Conservation (phyloP, 768 basidiomycete species). For the Tulasnella sp. region DNA sequence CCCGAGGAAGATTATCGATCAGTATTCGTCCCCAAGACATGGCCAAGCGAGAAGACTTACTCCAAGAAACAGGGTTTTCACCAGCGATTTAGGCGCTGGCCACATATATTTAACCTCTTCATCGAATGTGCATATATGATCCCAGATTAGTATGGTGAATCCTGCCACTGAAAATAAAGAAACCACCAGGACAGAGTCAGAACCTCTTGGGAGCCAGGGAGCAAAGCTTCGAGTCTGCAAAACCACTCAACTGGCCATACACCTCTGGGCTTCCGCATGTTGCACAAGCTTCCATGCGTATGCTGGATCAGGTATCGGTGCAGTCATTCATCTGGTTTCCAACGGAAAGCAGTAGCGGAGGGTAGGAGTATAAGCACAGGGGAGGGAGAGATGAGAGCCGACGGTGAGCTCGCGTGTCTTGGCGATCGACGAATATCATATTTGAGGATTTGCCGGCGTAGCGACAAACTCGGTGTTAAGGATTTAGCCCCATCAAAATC, state of each 20-base stretch:
- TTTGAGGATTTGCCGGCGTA: no score
- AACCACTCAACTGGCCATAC: conserved; percentile 1
- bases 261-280: background rate
- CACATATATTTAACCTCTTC: background rate
- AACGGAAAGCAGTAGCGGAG: background rate
- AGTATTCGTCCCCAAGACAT: background rate
- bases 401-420: no score
- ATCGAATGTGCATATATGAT: background rate
- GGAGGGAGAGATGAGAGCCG: background rate
- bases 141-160: background rate
- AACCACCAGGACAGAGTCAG: background rate
- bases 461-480: background rate
- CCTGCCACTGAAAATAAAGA: background rate
- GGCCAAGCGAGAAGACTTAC: background rate
- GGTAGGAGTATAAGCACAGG: background rate
- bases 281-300: background rate
- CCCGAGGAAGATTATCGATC: background rate
- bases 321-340: background rate
- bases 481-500: background rate
- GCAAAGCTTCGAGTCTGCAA: background rate
- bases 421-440: no score
- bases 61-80: background rate
- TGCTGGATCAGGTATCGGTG: background rate
- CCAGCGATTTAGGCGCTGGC: background rate
- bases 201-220: background rate